Conservation (phyloP, 768 basidiomycete genomes). For the Rhodotorula kratochvilovae region DNA sequence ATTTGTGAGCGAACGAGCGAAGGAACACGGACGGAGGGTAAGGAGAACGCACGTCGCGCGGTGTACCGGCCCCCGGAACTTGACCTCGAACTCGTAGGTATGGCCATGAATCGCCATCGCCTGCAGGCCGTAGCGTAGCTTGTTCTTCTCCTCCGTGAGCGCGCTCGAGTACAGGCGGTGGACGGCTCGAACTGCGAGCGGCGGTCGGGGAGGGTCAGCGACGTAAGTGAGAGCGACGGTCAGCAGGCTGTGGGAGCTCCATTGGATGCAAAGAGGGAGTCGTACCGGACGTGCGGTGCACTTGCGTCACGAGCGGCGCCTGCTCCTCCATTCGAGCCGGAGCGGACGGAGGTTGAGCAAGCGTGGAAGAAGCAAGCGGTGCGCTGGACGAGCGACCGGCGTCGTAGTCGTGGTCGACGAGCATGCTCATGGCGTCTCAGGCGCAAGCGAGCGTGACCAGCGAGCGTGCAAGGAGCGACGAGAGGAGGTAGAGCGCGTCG, state of each 20-base stretch:
- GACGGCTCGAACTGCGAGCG: constrained; percentile 10
- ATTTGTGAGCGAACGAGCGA: not conserved
- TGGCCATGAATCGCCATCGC: constrained; percentile 19
- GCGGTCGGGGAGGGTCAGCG: too few relatives aligned
- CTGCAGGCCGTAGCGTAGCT: not conserved
- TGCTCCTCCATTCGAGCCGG: not conserved
- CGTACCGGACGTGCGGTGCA: not conserved
- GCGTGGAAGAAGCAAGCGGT: not conserved
- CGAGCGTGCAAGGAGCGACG: too few relatives aligned
- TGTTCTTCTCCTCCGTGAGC: not conserved
- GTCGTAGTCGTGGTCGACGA: too few relatives aligned
- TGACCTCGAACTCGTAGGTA: constrained; percentile 16
- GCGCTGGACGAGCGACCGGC: too few relatives aligned
- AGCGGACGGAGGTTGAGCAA: too few relatives aligned
- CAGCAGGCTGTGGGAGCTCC: not conserved
- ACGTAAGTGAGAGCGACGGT: not conserved
- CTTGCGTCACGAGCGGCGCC: not conserved
- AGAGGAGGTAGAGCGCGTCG: too few relatives aligned
- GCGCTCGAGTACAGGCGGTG: constrained; percentile 11
- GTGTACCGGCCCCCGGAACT: constrained; percentile 17
- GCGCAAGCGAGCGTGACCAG: too few relatives aligned
- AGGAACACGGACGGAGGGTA: not conserved
- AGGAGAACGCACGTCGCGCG: constrained; percentile 13
- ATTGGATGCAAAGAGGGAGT: not conserved
- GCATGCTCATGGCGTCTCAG: too few relatives aligned